Conservation (phyloP, 257 asterid genomes). For the Solanum raphanifolium region DNA sequence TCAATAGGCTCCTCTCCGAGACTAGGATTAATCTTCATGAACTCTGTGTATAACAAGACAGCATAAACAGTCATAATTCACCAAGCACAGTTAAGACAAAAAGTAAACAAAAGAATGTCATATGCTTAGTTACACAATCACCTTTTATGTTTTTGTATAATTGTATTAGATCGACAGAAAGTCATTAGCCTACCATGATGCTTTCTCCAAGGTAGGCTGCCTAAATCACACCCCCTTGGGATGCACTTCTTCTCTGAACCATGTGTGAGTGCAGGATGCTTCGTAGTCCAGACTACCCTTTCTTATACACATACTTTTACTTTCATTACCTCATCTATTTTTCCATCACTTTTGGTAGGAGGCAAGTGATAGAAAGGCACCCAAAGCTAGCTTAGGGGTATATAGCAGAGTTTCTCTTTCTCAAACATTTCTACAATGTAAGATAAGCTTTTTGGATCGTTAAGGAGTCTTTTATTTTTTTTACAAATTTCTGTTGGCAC, state of each 20-base stretch:
- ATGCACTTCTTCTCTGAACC: background rate
- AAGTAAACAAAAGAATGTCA: background rate
- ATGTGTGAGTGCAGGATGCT: background rate
- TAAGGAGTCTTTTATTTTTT: background rate
- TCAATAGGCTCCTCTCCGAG: constrained; percentile 94
- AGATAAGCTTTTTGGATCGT: background rate
- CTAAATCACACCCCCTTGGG: background rate
- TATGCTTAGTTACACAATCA: background rate
- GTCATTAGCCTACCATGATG: background rate
- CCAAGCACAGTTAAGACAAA: background rate
- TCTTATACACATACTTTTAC: background rate
- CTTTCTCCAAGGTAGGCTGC: background rate
- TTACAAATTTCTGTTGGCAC: background rate
- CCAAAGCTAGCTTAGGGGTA: background rate
- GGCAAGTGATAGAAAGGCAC: background rate
- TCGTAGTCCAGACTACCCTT: background rate
- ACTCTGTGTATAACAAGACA: constrained; percentile 28
- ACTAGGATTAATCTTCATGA: constrained; percentile 50
- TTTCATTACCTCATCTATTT: background rate
- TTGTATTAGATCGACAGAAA: background rate
- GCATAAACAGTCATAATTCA: background rate
- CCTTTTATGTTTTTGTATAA: background rate
- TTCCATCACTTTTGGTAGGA: background rate
- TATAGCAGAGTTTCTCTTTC: background rate
- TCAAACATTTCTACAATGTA: background rate